Evolutionary conservation across 305 asterid species (phyloP), one percentile per base, ranked within the genome.

Genomic region (Plantago coronopus): DNA sequence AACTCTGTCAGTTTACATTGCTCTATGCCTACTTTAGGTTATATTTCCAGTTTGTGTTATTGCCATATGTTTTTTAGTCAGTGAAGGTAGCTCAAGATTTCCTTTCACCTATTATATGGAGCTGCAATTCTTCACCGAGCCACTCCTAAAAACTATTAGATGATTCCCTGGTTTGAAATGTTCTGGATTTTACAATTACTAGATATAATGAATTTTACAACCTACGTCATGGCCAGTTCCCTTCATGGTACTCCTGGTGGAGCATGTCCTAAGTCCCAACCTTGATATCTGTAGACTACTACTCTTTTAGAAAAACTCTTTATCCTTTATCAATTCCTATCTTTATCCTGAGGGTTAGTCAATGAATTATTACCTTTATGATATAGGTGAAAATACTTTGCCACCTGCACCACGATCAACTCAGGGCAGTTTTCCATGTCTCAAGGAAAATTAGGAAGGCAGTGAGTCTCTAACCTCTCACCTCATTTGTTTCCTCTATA

Each of bases 351-450:
- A 18, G 44, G 27, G 40, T 55, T 20, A 53, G 23, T 47, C 15
- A 23, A 54, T 69, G 47, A 69, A 25, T 25, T 25, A 25, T 25
- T 6, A 31, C 9, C 38, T 71, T 37, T 49, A 3, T 67, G n/a
- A 17, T 71, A 18, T 48, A 89, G 98, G 95, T 88, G 15, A 88
- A 91, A 74, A 72, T 91, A 64, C 79, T 91, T 62, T 91, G 98
- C 78, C 91, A 88, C 80, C 85, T 91, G 63, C 95, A 88, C 80
- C 98, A 93, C 43, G 98, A 93, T 71, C 95, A 93, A 48, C 97
- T 93, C 22, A 76, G 81, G 75, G 83, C 97, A 22, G 95, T 83
- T 70, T 93, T 93, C 80, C 96, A 89, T 38, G 98, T 89, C 72
- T 93, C 98, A 31, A 84, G 77, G 77, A 93, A 83, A 73, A 68